Evolutionary conservation across 1,284 basidiomycete genomes (phyloP).

Genomic region (Tilletiaria anomala): DNA sequence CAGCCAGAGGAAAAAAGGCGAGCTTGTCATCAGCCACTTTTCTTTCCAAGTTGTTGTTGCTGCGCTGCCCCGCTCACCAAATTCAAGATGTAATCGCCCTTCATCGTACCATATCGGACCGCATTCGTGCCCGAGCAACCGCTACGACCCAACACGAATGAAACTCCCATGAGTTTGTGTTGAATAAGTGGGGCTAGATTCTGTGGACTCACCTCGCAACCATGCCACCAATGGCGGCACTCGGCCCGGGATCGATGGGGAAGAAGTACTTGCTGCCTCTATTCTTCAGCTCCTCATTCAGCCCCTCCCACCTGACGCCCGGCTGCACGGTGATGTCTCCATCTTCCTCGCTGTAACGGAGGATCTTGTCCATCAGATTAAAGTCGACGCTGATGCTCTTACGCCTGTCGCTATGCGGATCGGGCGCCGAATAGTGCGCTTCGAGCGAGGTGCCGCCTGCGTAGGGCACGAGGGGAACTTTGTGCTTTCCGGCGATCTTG

Average conservation of each 20-base stretch:
- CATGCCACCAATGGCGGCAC: conserved; percentile 83
- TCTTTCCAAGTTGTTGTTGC: no score
- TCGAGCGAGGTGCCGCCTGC: conserved; percentile 51
- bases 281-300: conserved; percentile 59
- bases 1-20: not conserved
- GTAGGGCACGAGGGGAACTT: conserved; percentile 58
- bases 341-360: conserved; percentile 20
- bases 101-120: conserved; percentile 75
- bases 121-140: conserved; percentile 55
- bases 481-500: conserved; percentile 49
- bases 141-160: no score
- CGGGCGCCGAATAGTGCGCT: conserved; percentile 18
- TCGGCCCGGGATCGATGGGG: conserved; percentile 51
- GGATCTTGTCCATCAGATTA: conserved; percentile 64
- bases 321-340: conserved; percentile 42
- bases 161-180: conserved; percentile 17
- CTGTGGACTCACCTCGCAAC: no score
- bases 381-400: conserved; percentile 59
- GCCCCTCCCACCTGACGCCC: conserved; percentile 70
- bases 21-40: not conserved
- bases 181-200: conserved; percentile 32
- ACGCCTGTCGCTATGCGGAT: not conserved
- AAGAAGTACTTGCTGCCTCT: conserved; percentile 71
- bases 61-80: conserved; percentile 5
- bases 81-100: conserved; percentile 40